Conservation (phyloP, 225 moss, liverwort and hornwort genomes). For the Asterella californica region DNA sequence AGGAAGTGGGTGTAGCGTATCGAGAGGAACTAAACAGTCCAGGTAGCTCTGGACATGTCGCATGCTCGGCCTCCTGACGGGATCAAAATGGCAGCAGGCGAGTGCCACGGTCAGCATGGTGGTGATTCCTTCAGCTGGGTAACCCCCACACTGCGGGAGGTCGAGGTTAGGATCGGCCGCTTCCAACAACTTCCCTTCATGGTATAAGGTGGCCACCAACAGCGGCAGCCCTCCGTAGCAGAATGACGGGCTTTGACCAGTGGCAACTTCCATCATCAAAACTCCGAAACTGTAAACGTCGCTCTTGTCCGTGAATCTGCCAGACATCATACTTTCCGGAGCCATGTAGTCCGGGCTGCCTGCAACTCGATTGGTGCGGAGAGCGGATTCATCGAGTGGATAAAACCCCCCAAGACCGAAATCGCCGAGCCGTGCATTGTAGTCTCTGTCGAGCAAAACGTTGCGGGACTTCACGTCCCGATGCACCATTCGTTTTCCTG, state of each 20-base stretch:
- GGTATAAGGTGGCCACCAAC: slow-evolving; percentile 16
- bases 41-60: slow-evolving; percentile 20
- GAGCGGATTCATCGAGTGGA: not conserved
- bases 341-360: slow-evolving; percentile 32
- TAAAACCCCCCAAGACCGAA: slow-evolving; percentile 23
- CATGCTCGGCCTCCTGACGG: slow-evolving; percentile 22
- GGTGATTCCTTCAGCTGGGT: not conserved
- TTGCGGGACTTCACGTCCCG: slow-evolving; percentile 35
- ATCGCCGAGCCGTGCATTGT: slow-evolving; percentile 30
- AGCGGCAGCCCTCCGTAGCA: not conserved
- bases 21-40: slow-evolving; percentile 3
- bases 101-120: slow-evolving; percentile 11
- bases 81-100: slow-evolving; percentile 15
- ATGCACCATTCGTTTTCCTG: slow-evolving; percentile 23
- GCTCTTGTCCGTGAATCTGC: slow-evolving; percentile 20
- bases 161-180: slow-evolving; percentile 15
- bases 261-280: slow-evolving; percentile 25
- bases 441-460: slow-evolving; percentile 29
- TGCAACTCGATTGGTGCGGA: slow-evolving; percentile 12
- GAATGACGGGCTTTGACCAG: slow-evolving; percentile 8
- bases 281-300: slow-evolving; percentile 37
- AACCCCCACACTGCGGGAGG: not conserved
- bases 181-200: not conserved
- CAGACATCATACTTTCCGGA: slow-evolving; percentile 18
- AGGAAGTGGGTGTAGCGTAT: not conserved